A percentile compares a stretch with the other conserved stretches of the same genome.
Evolutionary conservation across 176 grass and related monocot species (phyloP).

Genomic region (Poa annua): DNA sequence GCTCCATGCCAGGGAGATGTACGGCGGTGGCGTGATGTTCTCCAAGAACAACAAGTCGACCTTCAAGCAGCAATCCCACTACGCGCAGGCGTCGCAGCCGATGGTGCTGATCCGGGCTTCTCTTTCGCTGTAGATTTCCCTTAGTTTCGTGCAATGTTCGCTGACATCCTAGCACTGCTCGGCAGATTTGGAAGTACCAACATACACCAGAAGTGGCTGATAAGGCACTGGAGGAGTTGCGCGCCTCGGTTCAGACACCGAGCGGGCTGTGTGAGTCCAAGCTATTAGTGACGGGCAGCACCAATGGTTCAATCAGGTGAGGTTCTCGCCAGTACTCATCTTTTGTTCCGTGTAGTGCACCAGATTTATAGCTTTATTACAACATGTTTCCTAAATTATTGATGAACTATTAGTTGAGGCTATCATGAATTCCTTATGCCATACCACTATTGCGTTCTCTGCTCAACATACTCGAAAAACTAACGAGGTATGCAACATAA

Average conservation of each 20-base stretch:
- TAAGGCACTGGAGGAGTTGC: conserved; percentile 54
- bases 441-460: background rate
- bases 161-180: background rate
- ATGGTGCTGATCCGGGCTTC: conserved; percentile 43
- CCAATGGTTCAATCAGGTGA: conserved; percentile 61
- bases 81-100: conserved; percentile 60
- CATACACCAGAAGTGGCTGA: conserved; percentile 43
- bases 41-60: conserved; percentile 47
- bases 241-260: conserved; percentile 50
- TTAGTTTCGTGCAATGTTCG: background rate
- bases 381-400: background rate
- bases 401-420: background rate
- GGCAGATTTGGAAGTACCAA: conserved; percentile 64
- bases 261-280: conserved; percentile 49
- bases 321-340: background rate
- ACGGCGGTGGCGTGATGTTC: conserved; percentile 56
- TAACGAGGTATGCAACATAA: background rate
- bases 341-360: background rate
- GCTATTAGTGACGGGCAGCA: conserved; percentile 50
- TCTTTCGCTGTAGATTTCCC: background rate
- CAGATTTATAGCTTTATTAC: background rate
- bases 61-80: conserved; percentile 65
- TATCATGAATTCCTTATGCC: conserved; percentile 21
- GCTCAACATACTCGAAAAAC: background rate
- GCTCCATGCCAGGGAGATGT: conserved; percentile 64